Base-by-base conservation (phyloP, 306 rosid genomes). In the Ormosia emarginata region DNA sequence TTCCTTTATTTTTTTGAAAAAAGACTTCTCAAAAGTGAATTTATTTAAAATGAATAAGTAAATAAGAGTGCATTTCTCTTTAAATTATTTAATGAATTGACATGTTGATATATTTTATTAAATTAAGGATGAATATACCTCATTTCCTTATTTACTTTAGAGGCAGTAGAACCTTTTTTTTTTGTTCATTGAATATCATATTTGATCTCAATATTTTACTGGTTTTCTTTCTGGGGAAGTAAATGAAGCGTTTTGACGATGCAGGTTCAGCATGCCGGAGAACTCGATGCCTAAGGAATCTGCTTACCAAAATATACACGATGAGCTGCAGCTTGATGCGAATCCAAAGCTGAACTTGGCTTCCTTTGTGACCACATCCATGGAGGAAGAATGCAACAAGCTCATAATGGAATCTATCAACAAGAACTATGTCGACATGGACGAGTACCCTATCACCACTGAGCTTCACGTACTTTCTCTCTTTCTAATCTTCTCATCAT, bases 281-380 rank as follows among this genome's bases (percentile, higher is more conserved):
- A 90, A 86, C 50, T 89, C 97, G 2, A 91, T 85, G 70, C 78
- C 96, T 0, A 91, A 91, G 78, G 92, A 93, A 55, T 84, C 67
- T 32, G 97, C 93, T 0, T 87, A 83, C 71, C 90, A 80, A 79
- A 84, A 84, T 53, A 91, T 91, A 8, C 88, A 80, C 49, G 92
- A 93, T n/a, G 96, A 93, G 85, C 62, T 93, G 79, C 61, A 75
- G 81, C 84, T 90, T 5, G 98, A 93, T 59, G 90, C 84, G 6
- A 85, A 62, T 75, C 98, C 98, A 13, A 83, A 88, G 88, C 81
- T 90, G 9, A 93, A 93, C 82, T 58, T 93, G 84, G 98, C 98
- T 30, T 91, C 98, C 29, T 93, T 93, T 69, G 96, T 93, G 32
- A 93, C 96, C 4, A 91, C 98, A n/a, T 87, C 87, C 69, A 93